These are phyloP conservation scores for Xylaria sp. DNA, from an alignment of 2,329 filamentous ascomycete species.

Conservation along the genomic window DNA sequence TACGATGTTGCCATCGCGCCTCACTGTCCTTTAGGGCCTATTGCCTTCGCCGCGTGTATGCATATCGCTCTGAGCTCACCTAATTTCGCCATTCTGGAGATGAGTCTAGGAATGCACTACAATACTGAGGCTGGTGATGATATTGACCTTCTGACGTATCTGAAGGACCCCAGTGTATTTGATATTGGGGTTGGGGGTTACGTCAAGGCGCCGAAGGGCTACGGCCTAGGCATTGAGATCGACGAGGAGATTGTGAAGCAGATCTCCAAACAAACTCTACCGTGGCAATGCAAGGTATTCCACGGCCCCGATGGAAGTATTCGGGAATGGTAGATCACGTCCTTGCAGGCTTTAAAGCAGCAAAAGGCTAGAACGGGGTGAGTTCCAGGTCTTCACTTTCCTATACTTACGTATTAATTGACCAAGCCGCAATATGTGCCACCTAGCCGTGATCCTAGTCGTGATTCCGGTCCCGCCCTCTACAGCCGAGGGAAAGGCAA, in stretches of 20 bases:
- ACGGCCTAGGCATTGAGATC: constrained; percentile 75
- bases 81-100: constrained; percentile 81
- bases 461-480: no score
- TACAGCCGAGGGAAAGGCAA: no score
- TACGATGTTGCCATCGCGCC: constrained; percentile 80
- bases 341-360: not conserved
- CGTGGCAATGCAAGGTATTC: constrained; percentile 76
- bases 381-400: not conserved
- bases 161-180: constrained; percentile 73
- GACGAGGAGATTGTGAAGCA: constrained; percentile 75
- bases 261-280: constrained; percentile 65
- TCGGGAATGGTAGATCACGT: constrained; percentile 37
- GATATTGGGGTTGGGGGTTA: constrained; percentile 71
- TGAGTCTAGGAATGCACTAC: constrained; percentile 84
- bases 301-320: constrained; percentile 57
- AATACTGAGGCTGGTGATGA: constrained; percentile 68
- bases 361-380: not conserved
- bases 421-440: not conserved
- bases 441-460: not conserved
- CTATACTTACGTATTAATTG: not conserved
- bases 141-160: constrained; percentile 71
- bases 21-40: constrained; percentile 78
- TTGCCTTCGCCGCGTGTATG: constrained; percentile 76
- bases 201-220: constrained; percentile 67
- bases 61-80: constrained; percentile 71